Percentiles rank a stretch among this genome's conserved stretches.
Conservation (phyloP, 208 protist genomes). For the Acanthamoeba sp. region DNA sequence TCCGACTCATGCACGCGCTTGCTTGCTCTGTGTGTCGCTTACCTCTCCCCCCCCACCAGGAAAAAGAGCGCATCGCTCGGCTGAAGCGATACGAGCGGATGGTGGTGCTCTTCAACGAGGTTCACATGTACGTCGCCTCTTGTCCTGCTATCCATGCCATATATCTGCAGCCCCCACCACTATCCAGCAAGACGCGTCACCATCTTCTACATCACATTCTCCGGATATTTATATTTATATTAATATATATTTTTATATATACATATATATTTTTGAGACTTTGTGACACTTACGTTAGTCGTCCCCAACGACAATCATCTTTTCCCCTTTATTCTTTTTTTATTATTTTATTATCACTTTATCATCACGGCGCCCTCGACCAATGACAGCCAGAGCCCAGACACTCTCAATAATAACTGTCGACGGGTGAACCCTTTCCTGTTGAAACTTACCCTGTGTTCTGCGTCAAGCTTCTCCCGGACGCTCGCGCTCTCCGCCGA, state of each 20-base stretch:
- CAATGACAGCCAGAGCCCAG: too few relatives aligned
- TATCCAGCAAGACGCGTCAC: too few relatives aligned
- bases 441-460: background rate
- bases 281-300: too few relatives aligned
- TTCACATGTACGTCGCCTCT: conserved; percentile 23
- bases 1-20: background rate
- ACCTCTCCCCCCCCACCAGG: background rate
- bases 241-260: background rate
- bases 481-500: background rate
- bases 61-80: conserved; percentile 51
- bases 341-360: too few relatives aligned
- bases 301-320: too few relatives aligned
- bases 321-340: too few relatives aligned
- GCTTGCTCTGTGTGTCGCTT: background rate
- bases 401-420: background rate
- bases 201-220: too few relatives aligned
- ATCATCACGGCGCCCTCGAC: too few relatives aligned
- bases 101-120: conserved; percentile 33
- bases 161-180: too few relatives aligned
- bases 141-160: too few relatives aligned
- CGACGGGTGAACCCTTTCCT: background rate
- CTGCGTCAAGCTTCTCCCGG: background rate
- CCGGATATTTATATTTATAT: background rate
- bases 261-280: too few relatives aligned
- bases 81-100: conserved; percentile 64